Base-by-base conservation (phyloP, 2,329 filamentous ascomycete species). In the Microthyrium microscopicum region DNA sequence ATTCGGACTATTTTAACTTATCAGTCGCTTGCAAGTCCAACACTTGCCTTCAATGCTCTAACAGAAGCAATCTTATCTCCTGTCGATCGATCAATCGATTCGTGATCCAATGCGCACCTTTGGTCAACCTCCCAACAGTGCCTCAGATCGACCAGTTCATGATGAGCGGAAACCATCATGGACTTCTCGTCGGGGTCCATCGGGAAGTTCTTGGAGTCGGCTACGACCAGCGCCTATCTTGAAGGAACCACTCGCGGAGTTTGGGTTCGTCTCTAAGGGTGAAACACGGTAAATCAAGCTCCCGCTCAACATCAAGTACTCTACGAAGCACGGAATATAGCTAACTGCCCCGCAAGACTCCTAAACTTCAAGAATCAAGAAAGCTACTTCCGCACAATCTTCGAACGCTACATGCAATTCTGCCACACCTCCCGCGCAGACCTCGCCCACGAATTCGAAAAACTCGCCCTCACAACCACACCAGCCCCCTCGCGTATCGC, bases 191-290 rank as follows among this genome's bases (percentile, higher is more conserved):
- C 43, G 55, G 29, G 52, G 51, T 5, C 47, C 54, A 9, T 69
- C 71, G 30, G 65, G 66, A 32, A n/a, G n/a, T n/a, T 64, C 70
- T 43, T 81, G 77, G 73, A 70, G 68, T 39, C 66, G 79, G 20
- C 31, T 40, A 15, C 34, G 32, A 20, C 13, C 38, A 19, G 22
- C 38, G 26, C 24, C 77, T 28, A 60, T 73, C 37, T n/a, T n/a
- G n/a, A n/a, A n/a, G n/a, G 84, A 94, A 52, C 71, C 80, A 11
- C 62, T 95, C 19, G 80, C 91, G 44, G 68, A 64, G 39, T 78
- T 91, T 43, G 85, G 87, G 2, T 66, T 93, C 42, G 82, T 82
- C 4, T 93, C 84, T 2, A 94, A 93, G 50, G 87, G 87, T 33
- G 87, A 95, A 54, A 79, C 67, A 30, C 77, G 79, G 84, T 87